These are phyloP conservation scores for Globisporangium nagaii DNA, from an alignment of 352 stramenopile genomes.

Conservation along the genomic window DNA sequence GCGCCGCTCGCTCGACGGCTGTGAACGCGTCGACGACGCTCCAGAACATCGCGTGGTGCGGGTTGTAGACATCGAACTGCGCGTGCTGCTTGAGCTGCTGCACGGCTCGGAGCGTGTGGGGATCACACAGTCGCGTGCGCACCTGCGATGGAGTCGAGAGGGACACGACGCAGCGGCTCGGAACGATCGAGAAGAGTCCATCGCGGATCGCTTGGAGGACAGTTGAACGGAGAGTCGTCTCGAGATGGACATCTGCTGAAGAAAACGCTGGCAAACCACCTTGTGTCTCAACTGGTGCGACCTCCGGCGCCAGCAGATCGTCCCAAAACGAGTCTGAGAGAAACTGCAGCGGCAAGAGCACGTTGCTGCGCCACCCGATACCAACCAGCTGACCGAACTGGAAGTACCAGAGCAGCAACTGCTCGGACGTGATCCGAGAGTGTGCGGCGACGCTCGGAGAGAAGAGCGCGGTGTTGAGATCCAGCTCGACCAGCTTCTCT, in stretches of 20 bases:
- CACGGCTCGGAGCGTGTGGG: conserved; percentile 18
- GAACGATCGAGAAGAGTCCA: conserved; percentile 49
- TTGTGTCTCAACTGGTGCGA: too few species aligned
- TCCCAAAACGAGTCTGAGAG: conserved; percentile 40
- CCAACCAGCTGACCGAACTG: conserved; percentile 52
- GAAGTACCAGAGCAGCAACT: conserved; percentile 51
- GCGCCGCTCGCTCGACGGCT: conserved; percentile 30
- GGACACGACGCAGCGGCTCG: conserved; percentile 29
- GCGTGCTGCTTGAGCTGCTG: conserved; percentile 24
- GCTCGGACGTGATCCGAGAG: conserved; percentile 10
- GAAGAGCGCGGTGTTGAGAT: conserved; percentile 49
- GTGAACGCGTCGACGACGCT: conserved; percentile 30
- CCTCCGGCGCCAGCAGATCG: conserved; percentile 24
- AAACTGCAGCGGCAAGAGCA: conserved; percentile 48
- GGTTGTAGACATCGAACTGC: conserved; percentile 15
- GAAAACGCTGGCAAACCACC: background rate
- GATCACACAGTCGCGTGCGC: conserved; percentile 23
- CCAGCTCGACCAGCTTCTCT: conserved; percentile 21
- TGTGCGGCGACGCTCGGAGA: conserved; percentile 12
- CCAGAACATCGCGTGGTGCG: conserved; percentile 48
- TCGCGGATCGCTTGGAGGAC: conserved; percentile 42
- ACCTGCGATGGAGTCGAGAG: conserved; percentile 35
- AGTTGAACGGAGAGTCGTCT: background rate
- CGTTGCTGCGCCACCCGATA: conserved; percentile 48
- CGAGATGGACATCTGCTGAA: background rate